phyloP scores from a whole-genome alignment of 257 asterid species.

The Craterostigma plantagineum region DNA sequence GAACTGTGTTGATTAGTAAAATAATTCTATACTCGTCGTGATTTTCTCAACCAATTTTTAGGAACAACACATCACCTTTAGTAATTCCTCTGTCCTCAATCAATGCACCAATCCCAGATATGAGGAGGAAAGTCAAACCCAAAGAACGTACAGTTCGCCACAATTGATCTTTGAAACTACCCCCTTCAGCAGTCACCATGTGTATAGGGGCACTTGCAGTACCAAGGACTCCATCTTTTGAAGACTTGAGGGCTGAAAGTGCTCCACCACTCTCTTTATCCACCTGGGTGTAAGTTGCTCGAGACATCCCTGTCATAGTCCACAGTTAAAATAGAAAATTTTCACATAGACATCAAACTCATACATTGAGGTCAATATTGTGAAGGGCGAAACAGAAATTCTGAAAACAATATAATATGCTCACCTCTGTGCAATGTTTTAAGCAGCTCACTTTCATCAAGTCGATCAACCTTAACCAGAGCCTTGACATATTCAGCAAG shows the following conservation, averaged over 20 bases:
- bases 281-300: conserved; percentile 25
- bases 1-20: conserved; percentile 8
- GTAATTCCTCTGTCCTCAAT: conserved; percentile 82
- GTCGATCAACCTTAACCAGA: conserved; percentile 68
- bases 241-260: conserved; percentile 46
- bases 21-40: conserved; percentile 1
- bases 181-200: conserved; percentile 82
- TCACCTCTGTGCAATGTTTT: conserved; percentile 69
- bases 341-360: neutral
- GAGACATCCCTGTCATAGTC: conserved; percentile 25
- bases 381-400: neutral
- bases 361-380: neutral
- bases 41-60: no score
- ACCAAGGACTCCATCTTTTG: conserved; percentile 64
- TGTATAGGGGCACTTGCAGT: conserved; percentile 83
- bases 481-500: conserved; percentile 83
- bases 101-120: conserved; percentile 77
- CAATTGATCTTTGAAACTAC: conserved; percentile 68
- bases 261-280: conserved; percentile 48
- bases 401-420: neutral
- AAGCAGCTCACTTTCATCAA: conserved; percentile 69
- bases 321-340: no score
- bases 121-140: conserved; percentile 59
- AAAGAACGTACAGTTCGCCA: conserved; percentile 85
- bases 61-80: conserved; percentile 33